These are phyloP conservation scores for Wickerhamiella brachini DNA, from an alignment of 805 yeast genomes.

Conservation along the genomic window DNA sequence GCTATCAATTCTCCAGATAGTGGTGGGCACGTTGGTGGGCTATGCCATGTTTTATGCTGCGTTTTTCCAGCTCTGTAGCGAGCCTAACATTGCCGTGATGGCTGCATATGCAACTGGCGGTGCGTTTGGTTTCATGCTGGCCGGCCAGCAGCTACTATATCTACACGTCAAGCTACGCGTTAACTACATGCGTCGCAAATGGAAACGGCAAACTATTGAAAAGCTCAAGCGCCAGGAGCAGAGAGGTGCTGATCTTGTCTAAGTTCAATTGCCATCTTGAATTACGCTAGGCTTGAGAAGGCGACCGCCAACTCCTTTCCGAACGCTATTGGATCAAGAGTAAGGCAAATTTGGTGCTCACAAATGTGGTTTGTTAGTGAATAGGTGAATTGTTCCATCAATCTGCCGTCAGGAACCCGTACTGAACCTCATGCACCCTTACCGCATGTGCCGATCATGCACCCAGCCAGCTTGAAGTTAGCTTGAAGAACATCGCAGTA, in stretches of 20 bases:
- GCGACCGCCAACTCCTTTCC: too few species aligned
- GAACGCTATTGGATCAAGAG: too few species aligned
- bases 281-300: too few species aligned
- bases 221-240: not conserved
- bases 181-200: not conserved
- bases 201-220: not conserved
- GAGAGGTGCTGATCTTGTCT: not conserved
- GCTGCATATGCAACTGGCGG: not conserved
- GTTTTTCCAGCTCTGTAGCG: not conserved
- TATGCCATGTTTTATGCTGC: not conserved
- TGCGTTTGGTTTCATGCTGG: not conserved
- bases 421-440: too few species aligned
- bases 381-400: too few species aligned
- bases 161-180: not conserved
- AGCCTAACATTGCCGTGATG: not conserved
- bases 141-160: not conserved
- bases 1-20: not conserved
- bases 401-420: too few species aligned
- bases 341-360: too few species aligned
- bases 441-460: too few species aligned
- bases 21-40: not conserved
- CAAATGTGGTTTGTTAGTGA: too few species aligned
- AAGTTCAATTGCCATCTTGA: not conserved
- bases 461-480: too few species aligned
- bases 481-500: too few species aligned